phyloP scores from a whole-genome alignment of 2,329 filamentous ascomycete genomes.

The Paecilomyces sp. region DNA sequence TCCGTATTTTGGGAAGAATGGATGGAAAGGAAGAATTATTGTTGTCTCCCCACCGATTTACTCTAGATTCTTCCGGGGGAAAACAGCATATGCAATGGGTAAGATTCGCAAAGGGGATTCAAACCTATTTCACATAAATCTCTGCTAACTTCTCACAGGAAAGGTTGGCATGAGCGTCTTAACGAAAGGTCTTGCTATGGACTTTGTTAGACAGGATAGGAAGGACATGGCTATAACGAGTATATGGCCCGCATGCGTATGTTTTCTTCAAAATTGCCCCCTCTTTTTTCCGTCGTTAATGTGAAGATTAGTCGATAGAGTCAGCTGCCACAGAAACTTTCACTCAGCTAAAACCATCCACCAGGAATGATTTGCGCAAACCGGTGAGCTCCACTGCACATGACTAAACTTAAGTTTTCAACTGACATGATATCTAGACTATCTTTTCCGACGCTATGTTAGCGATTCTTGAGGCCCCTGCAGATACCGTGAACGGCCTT shows the following conservation, averaged over 20 bases:
- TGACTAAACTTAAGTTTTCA: neutral
- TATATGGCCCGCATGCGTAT: slow-evolving; percentile 71
- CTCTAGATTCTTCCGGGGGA: slow-evolving; percentile 74
- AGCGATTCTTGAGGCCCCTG: slow-evolving; percentile 58
- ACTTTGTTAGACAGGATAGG: slow-evolving; percentile 61
- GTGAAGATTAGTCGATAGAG: slow-evolving; percentile 55
- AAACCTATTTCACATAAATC: neutral
- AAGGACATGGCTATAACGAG: slow-evolving; percentile 68
- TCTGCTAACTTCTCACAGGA: slow-evolving; percentile 27
- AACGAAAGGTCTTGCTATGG: slow-evolving; percentile 76
- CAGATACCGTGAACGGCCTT: slow-evolving; percentile 59
- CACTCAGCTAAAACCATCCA: slow-evolving; percentile 37
- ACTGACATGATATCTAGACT: slow-evolving; percentile 27
- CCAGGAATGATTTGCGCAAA: slow-evolving; percentile 56
- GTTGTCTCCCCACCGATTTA: slow-evolving; percentile 83
- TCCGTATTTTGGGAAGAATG: slow-evolving; percentile 54
- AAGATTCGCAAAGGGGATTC: slow-evolving; percentile 5
- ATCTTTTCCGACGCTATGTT: slow-evolving; percentile 78
- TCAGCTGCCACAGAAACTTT: slow-evolving; percentile 63
- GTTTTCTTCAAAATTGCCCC: slow-evolving; percentile 18
- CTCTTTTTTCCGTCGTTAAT: neutral
- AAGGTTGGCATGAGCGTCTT: slow-evolving; percentile 79
- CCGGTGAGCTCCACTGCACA: slow-evolving; percentile 33
- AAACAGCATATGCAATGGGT: slow-evolving; percentile 72
- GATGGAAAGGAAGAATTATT: slow-evolving; percentile 58